Conservation (phyloP, 352 stramenopile species). For the Phytophthora vignae region DNA sequence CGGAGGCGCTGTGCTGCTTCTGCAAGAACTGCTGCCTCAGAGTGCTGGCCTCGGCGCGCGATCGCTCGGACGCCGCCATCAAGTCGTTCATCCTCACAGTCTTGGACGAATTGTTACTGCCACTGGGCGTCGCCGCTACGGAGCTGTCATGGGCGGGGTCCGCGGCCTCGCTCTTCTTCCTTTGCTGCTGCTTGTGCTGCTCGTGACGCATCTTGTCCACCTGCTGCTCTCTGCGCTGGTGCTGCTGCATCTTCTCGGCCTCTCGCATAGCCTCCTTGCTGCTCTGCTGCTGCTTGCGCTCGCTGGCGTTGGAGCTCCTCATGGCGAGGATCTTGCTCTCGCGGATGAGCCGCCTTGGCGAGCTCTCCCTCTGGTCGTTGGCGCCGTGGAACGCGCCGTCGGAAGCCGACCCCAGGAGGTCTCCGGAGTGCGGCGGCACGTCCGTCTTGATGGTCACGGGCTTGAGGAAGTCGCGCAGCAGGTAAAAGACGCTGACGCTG, state of each 20-base stretch:
- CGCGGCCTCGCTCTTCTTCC: constrained; percentile 9
- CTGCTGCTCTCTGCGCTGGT: constrained; percentile 25
- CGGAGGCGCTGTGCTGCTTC: constrained; percentile 22
- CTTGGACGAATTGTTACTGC: constrained; percentile 21
- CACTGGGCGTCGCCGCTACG: background rate
- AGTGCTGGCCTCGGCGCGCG: constrained; percentile 24
- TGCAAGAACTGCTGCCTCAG: constrained; percentile 38
- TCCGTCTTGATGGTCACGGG: constrained; percentile 46
- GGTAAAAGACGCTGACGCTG: constrained; percentile 69
- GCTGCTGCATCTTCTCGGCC: constrained; percentile 26
- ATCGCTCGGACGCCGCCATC: constrained; percentile 29
- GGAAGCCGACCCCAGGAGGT: constrained; percentile 19
- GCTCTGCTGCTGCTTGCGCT: constrained; percentile 12
- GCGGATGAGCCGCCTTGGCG: constrained; percentile 52
- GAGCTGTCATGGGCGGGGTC: constrained; percentile 12
- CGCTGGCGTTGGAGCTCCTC: constrained; percentile 38
- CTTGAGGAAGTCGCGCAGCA: constrained; percentile 81
- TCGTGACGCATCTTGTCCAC: constrained; percentile 19
- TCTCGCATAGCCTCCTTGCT: constrained; percentile 10
- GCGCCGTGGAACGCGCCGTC: background rate
- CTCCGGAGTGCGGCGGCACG: constrained; percentile 24
- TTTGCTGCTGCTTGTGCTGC: constrained; percentile 21
- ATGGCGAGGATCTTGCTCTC: constrained; percentile 81
- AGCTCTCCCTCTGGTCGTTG: constrained; percentile 42
- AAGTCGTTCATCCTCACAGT: constrained; percentile 37